phyloP scores from a whole-genome alignment of 2,329 filamentous ascomycete species.

The Chrysoporthe puriensis region DNA sequence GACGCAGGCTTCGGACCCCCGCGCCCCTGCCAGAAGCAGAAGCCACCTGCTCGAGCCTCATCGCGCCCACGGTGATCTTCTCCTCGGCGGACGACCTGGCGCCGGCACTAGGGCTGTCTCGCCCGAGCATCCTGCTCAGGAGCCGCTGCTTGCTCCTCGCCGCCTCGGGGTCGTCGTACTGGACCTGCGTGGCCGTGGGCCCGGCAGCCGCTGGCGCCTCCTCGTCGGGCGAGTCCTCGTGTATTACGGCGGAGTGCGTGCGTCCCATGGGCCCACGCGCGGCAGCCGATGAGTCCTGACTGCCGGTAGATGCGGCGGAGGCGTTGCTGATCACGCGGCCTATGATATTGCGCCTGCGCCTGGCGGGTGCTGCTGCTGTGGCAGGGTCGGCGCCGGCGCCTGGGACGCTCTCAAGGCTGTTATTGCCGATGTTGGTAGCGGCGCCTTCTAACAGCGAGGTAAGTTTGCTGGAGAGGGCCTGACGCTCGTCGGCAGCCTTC shows the following conservation, averaged over 20 bases:
- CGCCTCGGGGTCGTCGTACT: constrained; percentile 56
- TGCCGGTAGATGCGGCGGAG: constrained; percentile 54
- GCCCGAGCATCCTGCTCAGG: constrained; percentile 48
- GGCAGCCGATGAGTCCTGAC: constrained; percentile 43
- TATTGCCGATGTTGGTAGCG: constrained; percentile 25
- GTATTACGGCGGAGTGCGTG: constrained; percentile 14
- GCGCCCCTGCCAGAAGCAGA: background rate
- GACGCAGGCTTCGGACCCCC: background rate
- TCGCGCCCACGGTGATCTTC: background rate
- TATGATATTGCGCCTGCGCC: constrained; percentile 54
- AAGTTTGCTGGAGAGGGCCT: constrained; percentile 47
- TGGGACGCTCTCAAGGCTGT: constrained; percentile 1
- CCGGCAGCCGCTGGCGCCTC: constrained; percentile 26
- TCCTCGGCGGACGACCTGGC: background rate
- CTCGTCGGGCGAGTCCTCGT: constrained; percentile 31
- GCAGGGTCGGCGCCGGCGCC: constrained; percentile 10
- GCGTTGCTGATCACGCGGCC: constrained; percentile 63
- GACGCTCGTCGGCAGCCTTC: constrained; percentile 41
- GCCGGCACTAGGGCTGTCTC: background rate
- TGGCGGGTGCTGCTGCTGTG: constrained; percentile 26
- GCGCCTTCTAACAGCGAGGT: constrained; percentile 45
- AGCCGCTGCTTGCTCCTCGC: constrained; percentile 47
- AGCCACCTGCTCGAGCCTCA: constrained; percentile 1
- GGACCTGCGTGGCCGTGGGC: constrained; percentile 56
- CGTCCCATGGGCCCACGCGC: constrained; percentile 11